Conservation (phyloP, 805 yeast genomes). For the Candida succiphila region DNA sequence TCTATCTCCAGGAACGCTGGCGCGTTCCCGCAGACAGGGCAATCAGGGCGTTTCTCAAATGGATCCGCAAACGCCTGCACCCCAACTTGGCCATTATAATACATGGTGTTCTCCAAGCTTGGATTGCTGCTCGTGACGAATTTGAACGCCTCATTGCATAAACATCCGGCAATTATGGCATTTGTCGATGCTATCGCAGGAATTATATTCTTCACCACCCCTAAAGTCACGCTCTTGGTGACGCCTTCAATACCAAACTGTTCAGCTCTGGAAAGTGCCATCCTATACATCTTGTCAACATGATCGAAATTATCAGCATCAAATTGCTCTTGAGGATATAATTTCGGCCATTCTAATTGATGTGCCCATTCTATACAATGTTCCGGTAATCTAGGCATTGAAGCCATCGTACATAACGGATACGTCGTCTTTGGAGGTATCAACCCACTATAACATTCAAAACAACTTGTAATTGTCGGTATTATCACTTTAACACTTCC, state of each 20-base stretch:
- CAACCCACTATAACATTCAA: constrained; percentile 82
- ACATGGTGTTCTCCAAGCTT: constrained; percentile 65
- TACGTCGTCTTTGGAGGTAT: constrained; percentile 51
- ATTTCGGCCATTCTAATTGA: constrained; percentile 61
- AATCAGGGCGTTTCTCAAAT: constrained; percentile 48
- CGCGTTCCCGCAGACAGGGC: constrained; percentile 65
- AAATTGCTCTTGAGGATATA: constrained; percentile 34
- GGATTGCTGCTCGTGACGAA: constrained; percentile 65
- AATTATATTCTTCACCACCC: constrained; percentile 83
- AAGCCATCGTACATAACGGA: constrained; percentile 91
- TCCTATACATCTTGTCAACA: constrained; percentile 49
- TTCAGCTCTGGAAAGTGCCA: constrained; percentile 49
- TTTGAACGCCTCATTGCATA: constrained; percentile 81
- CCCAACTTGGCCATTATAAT: constrained; percentile 77
- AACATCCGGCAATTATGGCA: constrained; percentile 82
- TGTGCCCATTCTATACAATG: constrained; percentile 92
- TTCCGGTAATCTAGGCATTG: constrained; percentile 89
- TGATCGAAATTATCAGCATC: constrained; percentile 65
- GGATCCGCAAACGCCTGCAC: constrained; percentile 66
- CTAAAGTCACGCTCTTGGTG: constrained; percentile 61
- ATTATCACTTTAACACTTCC: constrained; percentile 86
- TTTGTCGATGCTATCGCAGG: constrained; percentile 95
- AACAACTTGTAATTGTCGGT: constrained; percentile 82
- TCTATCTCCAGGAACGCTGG: constrained; percentile 9
- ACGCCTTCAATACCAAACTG: constrained; percentile 68